A percentile compares a stretch with the other conserved stretches of the same genome.
phyloP scores from a whole-genome alignment of 2,329 filamentous ascomycete species.

The Aspergillus neoniger region DNA sequence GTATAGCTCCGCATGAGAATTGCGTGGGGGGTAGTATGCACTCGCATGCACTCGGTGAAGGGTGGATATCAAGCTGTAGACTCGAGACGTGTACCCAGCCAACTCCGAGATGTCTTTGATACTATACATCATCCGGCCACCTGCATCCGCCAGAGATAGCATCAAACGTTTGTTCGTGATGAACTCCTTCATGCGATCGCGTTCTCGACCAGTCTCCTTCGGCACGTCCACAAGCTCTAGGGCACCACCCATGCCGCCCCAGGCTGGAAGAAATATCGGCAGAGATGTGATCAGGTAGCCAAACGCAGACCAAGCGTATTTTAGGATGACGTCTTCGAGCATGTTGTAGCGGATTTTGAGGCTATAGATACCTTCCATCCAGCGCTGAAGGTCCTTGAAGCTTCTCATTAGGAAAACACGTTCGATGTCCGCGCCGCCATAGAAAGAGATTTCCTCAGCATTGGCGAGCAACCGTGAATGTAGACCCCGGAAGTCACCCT shows the following conservation, averaged over 20 bases:
- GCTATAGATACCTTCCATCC: conserved; percentile 99
- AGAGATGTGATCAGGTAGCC: conserved; percentile 92
- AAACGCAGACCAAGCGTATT: conserved; percentile 98
- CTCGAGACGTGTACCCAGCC: conserved; percentile 91
- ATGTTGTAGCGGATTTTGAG: conserved; percentile 99
- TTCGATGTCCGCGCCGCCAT: conserved; percentile 92
- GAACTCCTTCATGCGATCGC: conserved; percentile 94
- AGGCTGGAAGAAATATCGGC: conserved; percentile 89
- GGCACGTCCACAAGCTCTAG: conserved; percentile 60
- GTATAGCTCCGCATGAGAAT: conserved; percentile 74
- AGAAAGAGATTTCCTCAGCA: conserved; percentile 96
- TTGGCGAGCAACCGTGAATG: conserved; percentile 94
- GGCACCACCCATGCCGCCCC: conserved; percentile 79
- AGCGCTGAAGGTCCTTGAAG: conserved; percentile 87
- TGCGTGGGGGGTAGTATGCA: conserved; percentile 73
- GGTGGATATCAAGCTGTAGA: conserved; percentile 93
- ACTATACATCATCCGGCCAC: conserved; percentile 98
- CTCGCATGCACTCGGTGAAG: conserved; percentile 90
- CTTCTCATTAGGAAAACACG: conserved; percentile 88
- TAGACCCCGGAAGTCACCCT: conserved; percentile 89
- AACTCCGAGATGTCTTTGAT: conserved; percentile 97
- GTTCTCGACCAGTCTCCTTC: conserved; percentile 58
- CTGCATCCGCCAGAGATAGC: conserved; percentile 94
- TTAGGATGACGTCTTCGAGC: conserved; percentile 95
- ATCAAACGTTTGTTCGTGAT: conserved; percentile 99